Base-by-base conservation (phyloP, 129 eudicot species). In the Lactuca sativa region DNA sequence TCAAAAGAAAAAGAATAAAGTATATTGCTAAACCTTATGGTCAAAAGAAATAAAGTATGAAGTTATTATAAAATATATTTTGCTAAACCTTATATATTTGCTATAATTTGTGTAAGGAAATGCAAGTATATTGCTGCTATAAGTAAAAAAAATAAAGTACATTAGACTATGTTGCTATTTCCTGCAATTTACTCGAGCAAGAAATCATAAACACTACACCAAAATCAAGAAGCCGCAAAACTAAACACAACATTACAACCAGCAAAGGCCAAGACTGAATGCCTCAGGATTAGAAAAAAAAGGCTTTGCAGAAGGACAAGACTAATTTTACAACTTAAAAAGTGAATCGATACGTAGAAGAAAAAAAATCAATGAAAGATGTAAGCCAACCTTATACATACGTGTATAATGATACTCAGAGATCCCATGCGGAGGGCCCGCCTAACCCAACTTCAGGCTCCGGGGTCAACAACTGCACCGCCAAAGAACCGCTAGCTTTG, bases 361-460 rank as follows among this genome's bases (percentile, higher is more conserved):
- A 4, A 33, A 36, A 70, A 58, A 70, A 66, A 62, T 62, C 14
- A 36, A 57, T n/a, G 2, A 25, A 25, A 25, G 30, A 30, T 43
- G 40, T 21, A 57, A 70, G 10, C 74, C 5, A 30, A 30, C 43
- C 67, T 59, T 48, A 49, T 58, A 71, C 44, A 71, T 48, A 38
- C 59, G 34, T 25, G 30, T 25, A 25, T 25, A 2, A 11, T 12
- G 52, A 43, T 47, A 47, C n/a, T 47, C 52, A 47, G 5, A 16
- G 43, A 40, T 75, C 83, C 97, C 97, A 92, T 59, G 89, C 79
- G 3, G 96, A 88, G 60, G 83, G 74, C 30, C 97, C 97, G 38
- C 97, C 97, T 69, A 82, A 76, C 75, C 97, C 97, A 54, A 91
- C 82, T 75, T 91, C 87, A 59, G 79, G 69, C 55, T 59, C 86